Base-by-base conservation (phyloP, 2,329 filamentous ascomycete species). In the Fusarium liriodendri region DNA sequence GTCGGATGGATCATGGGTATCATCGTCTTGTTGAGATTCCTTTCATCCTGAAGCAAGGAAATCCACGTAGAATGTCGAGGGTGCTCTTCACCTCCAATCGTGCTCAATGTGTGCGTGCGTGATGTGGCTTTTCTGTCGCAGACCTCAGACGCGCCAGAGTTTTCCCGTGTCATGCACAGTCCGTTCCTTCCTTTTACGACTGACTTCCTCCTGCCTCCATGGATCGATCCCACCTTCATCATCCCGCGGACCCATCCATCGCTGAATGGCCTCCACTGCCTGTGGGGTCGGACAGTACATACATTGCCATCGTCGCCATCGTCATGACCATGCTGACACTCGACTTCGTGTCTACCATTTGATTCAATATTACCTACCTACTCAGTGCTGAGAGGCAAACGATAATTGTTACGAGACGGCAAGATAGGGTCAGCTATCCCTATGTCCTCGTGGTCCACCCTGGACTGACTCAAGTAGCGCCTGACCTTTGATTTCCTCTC, bases 391-490 rank as follows among this genome's bases (percentile, higher is more conserved):
- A 37, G 22, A 69, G 65, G 54, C 45, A 50, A 69, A 32, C 20
- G 55, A 69, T 37, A 55, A 29, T 59, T 60, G 52, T 62, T 60
- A 63, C 71, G 68, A 72, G 61, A 59, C 16, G 18, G 22, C 16
- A 54, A 63, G 45, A 69, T 25, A 45, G 35, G 66, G 69, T 62
- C 59, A 62, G 58, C 35, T 60, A 54, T 32, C 27, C 27, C 29
- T 45, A 38, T 64, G 27, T 62, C 62, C 71, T 69, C 74, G 71
- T 72, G 63, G 47, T 42, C 64, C 64, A 70, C 71, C 67, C 58
- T 62, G 40, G 65, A 66, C 72, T 70, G 72, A 74, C 72, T 74
- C 72, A 74, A 69, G 72, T 74, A 74, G 72, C 72, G 72, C 74
- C 72, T 74, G 72, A 72, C 72, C 69, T 74, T 71, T 63, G 61